Conservation (phyloP, 78 protist species). For the Dictyostelium discoideum region DNA sequence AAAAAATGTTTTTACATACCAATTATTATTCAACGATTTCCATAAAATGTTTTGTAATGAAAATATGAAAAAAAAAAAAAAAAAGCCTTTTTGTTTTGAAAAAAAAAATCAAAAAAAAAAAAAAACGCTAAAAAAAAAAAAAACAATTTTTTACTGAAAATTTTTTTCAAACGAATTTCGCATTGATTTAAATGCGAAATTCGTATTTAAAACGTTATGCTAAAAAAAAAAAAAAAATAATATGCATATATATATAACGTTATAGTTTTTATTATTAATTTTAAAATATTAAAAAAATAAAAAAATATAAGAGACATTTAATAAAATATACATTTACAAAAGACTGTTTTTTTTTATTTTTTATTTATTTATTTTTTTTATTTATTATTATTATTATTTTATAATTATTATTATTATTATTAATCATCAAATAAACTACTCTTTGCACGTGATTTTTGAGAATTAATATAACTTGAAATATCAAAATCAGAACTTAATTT, state of each 20-base stretch:
- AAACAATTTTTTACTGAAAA: neutral
- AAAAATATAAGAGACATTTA: neutral
- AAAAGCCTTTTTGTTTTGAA: neutral
- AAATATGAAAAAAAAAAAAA: neutral
- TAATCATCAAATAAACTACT: slow-evolving; percentile 40
- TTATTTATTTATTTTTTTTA: neutral
- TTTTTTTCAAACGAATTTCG: neutral
- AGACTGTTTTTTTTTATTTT: no score
- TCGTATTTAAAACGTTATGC: neutral
- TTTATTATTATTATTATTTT: neutral
- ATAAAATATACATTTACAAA: no score
- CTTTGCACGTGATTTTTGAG: slow-evolving; percentile 32
- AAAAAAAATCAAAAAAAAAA: neutral
- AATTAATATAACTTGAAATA: slow-evolving; percentile 24
- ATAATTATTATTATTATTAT: no score
- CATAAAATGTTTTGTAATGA: neutral
- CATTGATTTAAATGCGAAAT: neutral
- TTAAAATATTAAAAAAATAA: neutral
- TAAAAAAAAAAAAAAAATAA: neutral
- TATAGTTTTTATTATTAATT: no score
- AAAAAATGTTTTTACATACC: neutral
- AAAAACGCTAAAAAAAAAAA: no score
- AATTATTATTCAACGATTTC: neutral
- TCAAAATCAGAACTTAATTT: slow-evolving; percentile 45
- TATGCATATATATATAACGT: no score